phyloP scores from a whole-genome alignment of 169 alveolate species.

The Plasmodium inui region DNA sequence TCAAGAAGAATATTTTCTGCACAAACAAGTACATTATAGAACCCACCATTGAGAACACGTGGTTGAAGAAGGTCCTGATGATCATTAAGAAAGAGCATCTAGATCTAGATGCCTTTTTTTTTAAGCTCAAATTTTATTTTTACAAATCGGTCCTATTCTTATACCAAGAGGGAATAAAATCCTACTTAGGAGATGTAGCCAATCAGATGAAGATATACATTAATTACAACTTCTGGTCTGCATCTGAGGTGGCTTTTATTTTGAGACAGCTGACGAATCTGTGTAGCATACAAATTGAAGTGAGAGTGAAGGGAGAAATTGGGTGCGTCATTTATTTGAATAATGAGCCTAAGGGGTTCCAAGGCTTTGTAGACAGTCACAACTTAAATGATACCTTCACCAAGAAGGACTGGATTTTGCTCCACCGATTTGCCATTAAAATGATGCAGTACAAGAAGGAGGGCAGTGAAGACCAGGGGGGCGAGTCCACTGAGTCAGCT shows the following conservation, averaged over 20 bases:
- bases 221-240: constrained; percentile 86
- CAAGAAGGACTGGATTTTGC: constrained; percentile 81
- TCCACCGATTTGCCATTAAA: constrained; percentile 82
- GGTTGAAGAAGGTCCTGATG: constrained; percentile 81
- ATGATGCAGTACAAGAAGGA: constrained; percentile 74
- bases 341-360: constrained; percentile 76
- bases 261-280: constrained; percentile 78
- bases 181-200: constrained; percentile 87
- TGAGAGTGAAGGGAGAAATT: constrained; percentile 85
- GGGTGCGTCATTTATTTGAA: constrained; percentile 86
- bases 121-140: constrained; percentile 78
- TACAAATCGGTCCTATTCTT: constrained; percentile 81
- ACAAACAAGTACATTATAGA: constrained; percentile 68
- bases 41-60: constrained; percentile 84
- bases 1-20: constrained; percentile 28
- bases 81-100: constrained; percentile 76
- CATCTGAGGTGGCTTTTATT: constrained; percentile 85
- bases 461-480: not conserved
- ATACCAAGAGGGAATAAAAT: constrained; percentile 85
- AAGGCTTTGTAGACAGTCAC: constrained; percentile 85
- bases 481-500: not conserved
- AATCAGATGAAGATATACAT: constrained; percentile 86
- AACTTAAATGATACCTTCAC: constrained; percentile 78
- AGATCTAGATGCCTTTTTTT: constrained; percentile 76
- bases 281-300: constrained; percentile 80